phyloP scores from a whole-genome alignment of 2,329 filamentous ascomycete species.

The Sclerotinia borealis region DNA sequence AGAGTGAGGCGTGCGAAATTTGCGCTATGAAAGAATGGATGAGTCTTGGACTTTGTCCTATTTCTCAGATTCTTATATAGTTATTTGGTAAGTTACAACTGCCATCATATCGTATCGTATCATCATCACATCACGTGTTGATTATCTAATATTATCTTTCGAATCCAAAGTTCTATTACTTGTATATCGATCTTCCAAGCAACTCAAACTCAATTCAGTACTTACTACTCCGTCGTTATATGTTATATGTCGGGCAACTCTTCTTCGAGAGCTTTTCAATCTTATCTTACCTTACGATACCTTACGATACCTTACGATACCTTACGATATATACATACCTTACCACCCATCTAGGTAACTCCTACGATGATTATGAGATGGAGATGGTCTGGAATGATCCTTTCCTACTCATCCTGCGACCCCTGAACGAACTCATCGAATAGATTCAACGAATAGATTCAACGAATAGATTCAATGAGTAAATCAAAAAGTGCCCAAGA shows the following conservation, averaged over 20 bases:
- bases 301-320: background rate
- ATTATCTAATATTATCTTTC: background rate
- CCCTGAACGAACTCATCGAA: background rate
- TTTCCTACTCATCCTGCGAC: background rate
- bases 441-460: background rate
- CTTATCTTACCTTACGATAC: background rate
- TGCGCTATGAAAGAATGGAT: background rate
- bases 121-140: background rate
- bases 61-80: background rate
- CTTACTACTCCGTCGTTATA: background rate
- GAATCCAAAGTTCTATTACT: background rate
- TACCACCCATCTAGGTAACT: no score
- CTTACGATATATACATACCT: background rate
- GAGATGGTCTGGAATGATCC: background rate
- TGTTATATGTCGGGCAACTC: background rate
- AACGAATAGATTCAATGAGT: background rate
- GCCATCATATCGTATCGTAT: background rate
- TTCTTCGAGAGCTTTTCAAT: background rate
- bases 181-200: no score
- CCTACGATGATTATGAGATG: background rate
- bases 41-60: background rate
- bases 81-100: no score
- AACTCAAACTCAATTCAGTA: background rate
- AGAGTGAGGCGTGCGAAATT: conserved; percentile 2
- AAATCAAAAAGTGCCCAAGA: background rate